Evolutionary conservation across 148 eudicot genomes (phyloP), one percentile per base, ranked within the genome.

Genomic region (Fagopyrum homotropicum): DNA sequence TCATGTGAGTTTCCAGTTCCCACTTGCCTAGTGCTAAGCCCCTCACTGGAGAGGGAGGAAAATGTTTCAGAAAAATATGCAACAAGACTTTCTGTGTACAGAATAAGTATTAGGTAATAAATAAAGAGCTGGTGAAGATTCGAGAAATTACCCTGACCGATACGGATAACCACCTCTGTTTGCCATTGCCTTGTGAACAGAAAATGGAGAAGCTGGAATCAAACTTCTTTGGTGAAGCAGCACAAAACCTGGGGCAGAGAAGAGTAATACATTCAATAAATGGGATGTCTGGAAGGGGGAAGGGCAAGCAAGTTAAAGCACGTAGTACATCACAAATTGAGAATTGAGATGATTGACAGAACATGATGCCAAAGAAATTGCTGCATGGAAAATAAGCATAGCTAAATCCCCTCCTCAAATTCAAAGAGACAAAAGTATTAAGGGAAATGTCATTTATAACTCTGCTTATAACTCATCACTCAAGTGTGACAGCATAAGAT

Each of bases 1-100:
- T 94, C 97, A 78, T 90, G 89, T 4, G 96, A 80, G 75, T 35
- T 35, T 35, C 75, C 57, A n/a, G 2, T 35, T 35, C 84, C 84
- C 26, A 74, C 87, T 40, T 82, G 85, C 72, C 98, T 82, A 55
- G 96, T 92, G 80, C 89, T 90, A 72, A 94, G 84, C 72, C 98
- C 98, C 64, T 92, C 93, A 55, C 96, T 91, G 82, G 54, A 76
- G 16, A 72, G 52, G 52, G 47, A n/a, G 75, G 72, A 56, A 1
- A 40, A 35, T 35, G 40, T 2, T 30, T 60, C 26, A 45, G 16
- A 10, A 57, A 75, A 52, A 19, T 70, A 30, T 4, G 16, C 35
- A 40, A 17, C 12, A 15, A 51, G 50, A 63, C 17, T 12, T 35
- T 35, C 40, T 35, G 40, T 35, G 40, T 35, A 35, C 40, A 26